Percentiles rank a stretch among this genome's conserved stretches.
These are phyloP conservation scores for Cokeromyces recurvatus DNA, from an alignment of 371 early-diverging fungal genomes.

Conservation along the genomic window DNA sequence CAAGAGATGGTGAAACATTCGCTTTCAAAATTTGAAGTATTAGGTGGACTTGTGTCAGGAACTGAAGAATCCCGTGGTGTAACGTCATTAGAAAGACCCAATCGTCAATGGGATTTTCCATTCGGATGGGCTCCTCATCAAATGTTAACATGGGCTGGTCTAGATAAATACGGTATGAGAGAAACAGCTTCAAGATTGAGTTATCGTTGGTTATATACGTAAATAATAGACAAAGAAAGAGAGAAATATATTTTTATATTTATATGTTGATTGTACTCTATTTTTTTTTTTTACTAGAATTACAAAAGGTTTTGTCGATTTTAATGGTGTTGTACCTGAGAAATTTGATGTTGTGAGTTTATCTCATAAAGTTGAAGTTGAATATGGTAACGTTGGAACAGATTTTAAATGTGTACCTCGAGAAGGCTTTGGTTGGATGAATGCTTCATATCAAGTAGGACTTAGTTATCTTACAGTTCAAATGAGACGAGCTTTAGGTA, in stretches of 20 bases:
- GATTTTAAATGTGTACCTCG: constrained; percentile 93
- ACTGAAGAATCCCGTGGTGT: constrained; percentile 83
- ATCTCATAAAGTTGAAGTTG: constrained; percentile 89
- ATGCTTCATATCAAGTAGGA: constrained; percentile 88
- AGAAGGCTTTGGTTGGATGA: constrained; percentile 99
- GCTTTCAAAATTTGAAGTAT: constrained; percentile 75
- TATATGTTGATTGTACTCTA: too few relatives aligned
- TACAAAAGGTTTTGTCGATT: constrained; percentile 93
- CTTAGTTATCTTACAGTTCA: constrained; percentile 69
- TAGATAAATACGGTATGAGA: constrained; percentile 78
- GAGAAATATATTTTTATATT: neutral
- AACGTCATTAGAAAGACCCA: constrained; percentile 77
- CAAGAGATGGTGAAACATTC: constrained; percentile 49
- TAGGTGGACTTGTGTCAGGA: constrained; percentile 85
- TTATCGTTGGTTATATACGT: constrained; percentile 94
- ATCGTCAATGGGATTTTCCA: constrained; percentile 96
- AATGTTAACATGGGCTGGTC: constrained; percentile 92
- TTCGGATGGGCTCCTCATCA: constrained; percentile 98
- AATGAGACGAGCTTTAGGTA: constrained; percentile 83
- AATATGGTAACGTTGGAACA: constrained; percentile 93
- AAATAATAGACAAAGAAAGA: constrained; percentile 29
- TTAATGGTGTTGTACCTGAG: constrained; percentile 96
- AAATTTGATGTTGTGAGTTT: constrained; percentile 93
- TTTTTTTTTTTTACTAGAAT: constrained; percentile 42
- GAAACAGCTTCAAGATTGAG: constrained; percentile 78